Base-by-base conservation (phyloP, 225 moss, liverwort and hornwort species). In the Rhytidiadelphus loreus region DNA sequence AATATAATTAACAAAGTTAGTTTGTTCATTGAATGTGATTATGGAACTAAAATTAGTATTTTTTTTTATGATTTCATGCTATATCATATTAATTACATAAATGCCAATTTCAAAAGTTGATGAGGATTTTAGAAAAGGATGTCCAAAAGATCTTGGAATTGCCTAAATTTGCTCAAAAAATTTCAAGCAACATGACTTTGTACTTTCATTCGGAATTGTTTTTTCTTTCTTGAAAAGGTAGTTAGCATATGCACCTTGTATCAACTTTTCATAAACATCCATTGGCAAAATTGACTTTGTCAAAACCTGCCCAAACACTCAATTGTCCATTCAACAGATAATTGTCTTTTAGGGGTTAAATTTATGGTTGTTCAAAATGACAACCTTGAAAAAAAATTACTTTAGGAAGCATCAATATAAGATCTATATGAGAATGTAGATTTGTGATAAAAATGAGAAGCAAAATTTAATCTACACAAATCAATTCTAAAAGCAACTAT, bases 151-250 rank as follows among this genome's bases (percentile, higher is more conserved):
- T n/a, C 6, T 66, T n/a, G 6, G 4, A n/a, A n/a, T 66, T 21
- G 22, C 7, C 2, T 1, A 3, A 66, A 66, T 66, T 46, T n/a
- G 12, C 20, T 66, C 66, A 37, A 66, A 12, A 20, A 20, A 3
- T 35, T 20, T 20, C 1, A 37, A 1, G 21, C 21, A 66, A n/a
- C 12, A 66, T 12, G 12, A 12, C 10, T 66, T 66, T 4, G 1
- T 2, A 11, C 6, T 21, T 11, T 3, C 0, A 12, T 9, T 66
- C 0, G 1, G 2, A 7, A 66, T 19, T 19, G 24, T 56, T 32
- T 8, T 32, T 9, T 65, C 6, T 19, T 65, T 65, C 11, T 0
- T 35, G 0, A 35, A 11, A 35, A 65, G 35, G 19, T 35, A 3
- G 11, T 65, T 37, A 65, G 35, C 20, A 11, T 65, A 20, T 3